These are phyloP conservation scores for Euphorbia lathyris DNA, from an alignment of 345 rosid species.

Conservation along the genomic window DNA sequence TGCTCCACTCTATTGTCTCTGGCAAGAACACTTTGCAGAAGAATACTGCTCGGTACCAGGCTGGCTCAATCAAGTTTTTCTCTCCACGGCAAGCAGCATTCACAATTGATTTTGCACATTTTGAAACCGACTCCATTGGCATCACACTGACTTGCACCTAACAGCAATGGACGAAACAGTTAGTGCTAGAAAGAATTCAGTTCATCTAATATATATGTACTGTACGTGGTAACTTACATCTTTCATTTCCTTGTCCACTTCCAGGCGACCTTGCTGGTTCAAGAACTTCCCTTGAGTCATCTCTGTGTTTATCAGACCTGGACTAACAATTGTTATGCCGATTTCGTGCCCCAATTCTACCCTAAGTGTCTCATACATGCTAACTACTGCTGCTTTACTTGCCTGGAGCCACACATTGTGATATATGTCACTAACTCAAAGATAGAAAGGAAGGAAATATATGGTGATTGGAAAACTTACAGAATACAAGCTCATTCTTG, in stretches of 20 bases:
- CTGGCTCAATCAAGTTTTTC: slow-evolving; percentile 11
- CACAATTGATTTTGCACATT: slow-evolving; percentile 8
- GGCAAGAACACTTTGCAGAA: slow-evolving; percentile 9
- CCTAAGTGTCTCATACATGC: slow-evolving; percentile 43
- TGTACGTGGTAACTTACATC: slow-evolving; percentile 13
- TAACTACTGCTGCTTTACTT: slow-evolving; percentile 51
- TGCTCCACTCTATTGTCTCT: slow-evolving; percentile 11
- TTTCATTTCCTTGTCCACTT: slow-evolving; percentile 16
- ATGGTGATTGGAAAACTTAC: slow-evolving; percentile 24
- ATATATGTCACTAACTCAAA: background rate
- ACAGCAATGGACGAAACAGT: background rate
- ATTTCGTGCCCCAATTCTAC: slow-evolving; percentile 35
- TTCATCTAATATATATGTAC: too few relatives aligned
- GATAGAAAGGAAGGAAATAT: background rate
- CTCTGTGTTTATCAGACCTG: slow-evolving; percentile 39
- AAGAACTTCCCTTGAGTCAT: slow-evolving; percentile 35
- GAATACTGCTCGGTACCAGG: slow-evolving; percentile 13
- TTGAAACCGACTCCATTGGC: background rate
- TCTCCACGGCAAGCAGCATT: slow-evolving; percentile 16
- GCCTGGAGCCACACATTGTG: slow-evolving; percentile 30
- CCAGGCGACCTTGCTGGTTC: slow-evolving; percentile 8
- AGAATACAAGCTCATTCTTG: slow-evolving; percentile 41
- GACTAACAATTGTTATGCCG: slow-evolving; percentile 52
- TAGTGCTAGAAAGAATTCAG: background rate
- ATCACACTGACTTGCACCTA: slow-evolving; percentile 11